Evolutionary conservation across 2,329 filamentous ascomycete genomes (phyloP), one percentile per base, ranked within the genome.

Genomic region (Samsoniella hepiali): DNA sequence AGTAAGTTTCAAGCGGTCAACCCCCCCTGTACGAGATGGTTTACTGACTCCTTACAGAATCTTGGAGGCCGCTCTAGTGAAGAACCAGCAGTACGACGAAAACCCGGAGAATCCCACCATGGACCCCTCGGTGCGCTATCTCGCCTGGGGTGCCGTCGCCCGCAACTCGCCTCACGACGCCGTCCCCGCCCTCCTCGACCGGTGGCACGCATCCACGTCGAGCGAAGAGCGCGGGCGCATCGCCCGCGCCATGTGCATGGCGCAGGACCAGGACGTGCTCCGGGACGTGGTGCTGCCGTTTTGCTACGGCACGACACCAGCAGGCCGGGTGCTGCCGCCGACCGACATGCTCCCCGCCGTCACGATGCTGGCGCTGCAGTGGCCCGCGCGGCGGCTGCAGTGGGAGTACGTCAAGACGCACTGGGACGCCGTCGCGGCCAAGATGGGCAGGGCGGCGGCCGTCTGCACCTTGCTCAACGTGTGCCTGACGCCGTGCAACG

Each of bases 381-480:
- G 87, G 13, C 83, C 86, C 66, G 89, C 87, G 4, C 89, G 93
- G 15, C 78, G 82, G 55, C 80, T 88, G 55, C 85, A 96, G 64
- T 99, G 95, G 95, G 80, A 88, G 60, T 97, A 90, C 77, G 84
- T 97, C 71, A 91, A 93, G 77, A 81, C 84, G 50, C 88, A 96
- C 78, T 99, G 94, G 91, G 82, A 86, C 36, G 81, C 84, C 42
- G 84, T 96, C 50, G 83, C 88, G 58, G 79, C 86, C 65, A 90
- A 89, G 75, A 82, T 98, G 62, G 88, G 73, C 44, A 97, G 97
- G 78, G 90, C 92, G 67, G 89, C 97, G 40, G 86, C 97, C 3
- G 82, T 97, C 22, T 93, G 98, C 77, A 88, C 93, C 54, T 96
- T 96, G 77, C 79, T 99, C 69, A 88, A 91, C 69, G 81, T 90